Base-by-base conservation (phyloP, 2,329 filamentous ascomycete species). In the Sarocladium kiliense region DNA sequence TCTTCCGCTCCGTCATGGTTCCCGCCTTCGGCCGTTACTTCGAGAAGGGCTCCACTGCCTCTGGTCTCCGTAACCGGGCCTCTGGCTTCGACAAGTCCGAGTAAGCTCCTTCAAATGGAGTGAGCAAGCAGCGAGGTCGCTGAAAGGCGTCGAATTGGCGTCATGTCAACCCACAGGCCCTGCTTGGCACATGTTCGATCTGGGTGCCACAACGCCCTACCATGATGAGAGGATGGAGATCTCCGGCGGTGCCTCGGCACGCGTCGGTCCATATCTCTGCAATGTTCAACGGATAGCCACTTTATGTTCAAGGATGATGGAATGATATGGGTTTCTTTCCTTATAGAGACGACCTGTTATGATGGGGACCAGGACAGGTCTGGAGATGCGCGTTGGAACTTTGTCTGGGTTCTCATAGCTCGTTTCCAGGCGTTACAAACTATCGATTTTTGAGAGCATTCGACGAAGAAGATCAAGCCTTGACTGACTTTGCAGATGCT, bases 1-100 rank as follows among this genome's bases (percentile, higher is more conserved):
- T 99, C 77, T 99, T 97, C 89, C 88, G 90, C 74, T 96, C 92
- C 61, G 90, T 97, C 84, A 76, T 99, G 71, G 85, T 89, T 71
- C 94, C 94, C 65, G 85, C 95, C 66, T 88, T 97, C 71, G 84
- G 90, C 72, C 91, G 91, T 75, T 95, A 97, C 86, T 99, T 97
- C 82, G 74, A 78, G 65, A 64, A 72, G 64, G 82, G 82, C 67
- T 89, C 88, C 59, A 90, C 91, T 66, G 88, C 91, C 65, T 84
- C 90, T 71, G 89, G 91, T 77, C 88, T 97, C 68, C 90, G 91
- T 64, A 87, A 89, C 66, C 91, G 94, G 82, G 91, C 87, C 72
- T 91, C 93, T 68, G 82, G 87, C 68, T 80, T 81, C 63, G 82
- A 87, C 77, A 89, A 86, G 75, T 74, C 77, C 65, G 83, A 87